phyloP scores from a whole-genome alignment of 225 moss, liverwort and hornwort species.

The Polytrichum commune region DNA sequence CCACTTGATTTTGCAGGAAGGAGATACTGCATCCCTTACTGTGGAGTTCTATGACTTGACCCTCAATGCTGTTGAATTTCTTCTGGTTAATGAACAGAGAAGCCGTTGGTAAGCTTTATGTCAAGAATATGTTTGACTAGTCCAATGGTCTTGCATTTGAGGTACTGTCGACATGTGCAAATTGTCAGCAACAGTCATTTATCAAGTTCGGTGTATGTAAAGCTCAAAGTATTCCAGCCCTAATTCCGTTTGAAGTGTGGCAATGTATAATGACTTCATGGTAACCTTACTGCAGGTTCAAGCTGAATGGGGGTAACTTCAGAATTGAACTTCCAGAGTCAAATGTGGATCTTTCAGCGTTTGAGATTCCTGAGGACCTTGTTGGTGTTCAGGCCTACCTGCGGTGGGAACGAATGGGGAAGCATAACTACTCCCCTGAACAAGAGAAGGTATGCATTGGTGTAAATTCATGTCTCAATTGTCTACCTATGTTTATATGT shows the following conservation, averaged over 20 bases:
- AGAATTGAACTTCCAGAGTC: constrained; percentile 57
- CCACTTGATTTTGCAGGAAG: constrained; percentile 36
- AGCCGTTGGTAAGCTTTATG: constrained; percentile 58
- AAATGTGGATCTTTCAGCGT: constrained; percentile 31
- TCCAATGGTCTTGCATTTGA: too few species aligned
- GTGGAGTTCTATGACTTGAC: constrained; percentile 58
- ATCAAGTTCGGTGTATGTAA: too few species aligned
- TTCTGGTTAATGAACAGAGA: constrained; percentile 67
- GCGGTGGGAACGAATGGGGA: constrained; percentile 82
- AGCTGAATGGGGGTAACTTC: constrained; percentile 71
- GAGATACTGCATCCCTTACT: constrained; percentile 51
- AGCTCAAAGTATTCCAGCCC: too few species aligned
- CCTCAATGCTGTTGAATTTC: constrained; percentile 70
- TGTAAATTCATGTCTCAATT: background rate
- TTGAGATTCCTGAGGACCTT: constrained; percentile 66
- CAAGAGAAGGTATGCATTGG: constrained; percentile 61
- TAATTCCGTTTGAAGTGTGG: too few species aligned
- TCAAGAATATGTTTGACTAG: background rate
- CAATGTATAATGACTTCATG: too few species aligned
- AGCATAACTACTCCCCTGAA: constrained; percentile 67
- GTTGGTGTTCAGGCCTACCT: constrained; percentile 79
- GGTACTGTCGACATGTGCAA: too few species aligned
- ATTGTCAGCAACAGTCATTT: too few species aligned
- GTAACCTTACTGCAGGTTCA: constrained; percentile 53
- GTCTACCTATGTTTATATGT: too few species aligned